Percentiles rank a stretch among this genome's conserved stretches.
phyloP scores from a whole-genome alignment of 371 early-diverging fungal genomes.

The Rhizomucor miehei region DNA sequence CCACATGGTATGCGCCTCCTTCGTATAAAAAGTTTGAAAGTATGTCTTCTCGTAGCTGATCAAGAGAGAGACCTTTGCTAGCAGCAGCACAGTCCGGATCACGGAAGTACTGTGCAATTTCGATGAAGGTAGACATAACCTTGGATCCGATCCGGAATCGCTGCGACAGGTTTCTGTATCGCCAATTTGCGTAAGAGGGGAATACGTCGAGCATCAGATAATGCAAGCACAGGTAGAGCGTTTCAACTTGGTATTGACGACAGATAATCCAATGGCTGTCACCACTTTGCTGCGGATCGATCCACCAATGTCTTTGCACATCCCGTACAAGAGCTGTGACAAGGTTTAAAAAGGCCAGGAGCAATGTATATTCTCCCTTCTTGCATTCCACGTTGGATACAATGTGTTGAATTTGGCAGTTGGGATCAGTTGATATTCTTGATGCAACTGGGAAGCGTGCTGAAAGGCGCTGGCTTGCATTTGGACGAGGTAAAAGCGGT shows the following conservation, averaged over 20 bases:
- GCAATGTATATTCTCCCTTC: constrained; percentile 27
- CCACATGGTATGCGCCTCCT: constrained; percentile 32
- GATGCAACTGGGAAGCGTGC: constrained; percentile 7
- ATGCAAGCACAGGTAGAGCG: constrained; percentile 29
- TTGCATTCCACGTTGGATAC: constrained; percentile 33
- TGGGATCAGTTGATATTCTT: constrained; percentile 6
- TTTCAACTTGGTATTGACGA: constrained; percentile 23
- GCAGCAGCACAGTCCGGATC: constrained; percentile 6
- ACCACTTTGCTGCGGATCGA: not conserved
- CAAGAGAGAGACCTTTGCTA: constrained; percentile 9
- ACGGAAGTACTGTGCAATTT: constrained; percentile 27
- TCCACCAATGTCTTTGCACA: constrained; percentile 40
- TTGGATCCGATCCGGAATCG: constrained; percentile 40
- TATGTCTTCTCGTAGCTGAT: constrained; percentile 25
- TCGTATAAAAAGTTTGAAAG: constrained; percentile 35
- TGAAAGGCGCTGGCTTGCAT: constrained; percentile 10
- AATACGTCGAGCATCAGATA: constrained; percentile 43
- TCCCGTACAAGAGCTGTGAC: constrained; percentile 36
- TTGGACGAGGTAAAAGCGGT: constrained; percentile 33
- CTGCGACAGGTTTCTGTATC: constrained; percentile 38
- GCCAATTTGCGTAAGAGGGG: constrained; percentile 40
- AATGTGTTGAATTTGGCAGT: constrained; percentile 28
- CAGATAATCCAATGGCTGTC: not conserved
- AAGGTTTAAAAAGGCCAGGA: constrained; percentile 39
- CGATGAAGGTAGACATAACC: constrained; percentile 31